Conservation (phyloP, 1,139 yeast species). For the Geotrichum restrictum region DNA sequence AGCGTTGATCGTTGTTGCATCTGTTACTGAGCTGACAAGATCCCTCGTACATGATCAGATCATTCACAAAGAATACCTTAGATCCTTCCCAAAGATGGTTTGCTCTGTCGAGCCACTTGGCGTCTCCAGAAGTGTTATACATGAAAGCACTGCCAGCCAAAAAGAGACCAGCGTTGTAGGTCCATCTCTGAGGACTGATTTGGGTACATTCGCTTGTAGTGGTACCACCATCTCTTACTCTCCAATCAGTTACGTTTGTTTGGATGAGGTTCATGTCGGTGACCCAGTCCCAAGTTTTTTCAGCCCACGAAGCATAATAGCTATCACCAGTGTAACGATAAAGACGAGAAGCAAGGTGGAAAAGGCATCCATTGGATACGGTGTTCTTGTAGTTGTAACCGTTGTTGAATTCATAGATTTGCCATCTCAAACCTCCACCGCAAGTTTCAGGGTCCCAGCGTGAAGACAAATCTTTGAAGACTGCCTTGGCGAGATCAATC, state of each 20-base stretch:
- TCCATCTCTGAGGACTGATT: conserved; percentile 67
- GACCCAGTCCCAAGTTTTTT: conserved; percentile 80
- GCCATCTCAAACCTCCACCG: conserved; percentile 94
- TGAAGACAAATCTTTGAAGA: conserved; percentile 81
- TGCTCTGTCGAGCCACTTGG: conserved; percentile 59
- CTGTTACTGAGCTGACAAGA: conserved; percentile 62
- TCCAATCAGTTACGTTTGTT: conserved; percentile 40
- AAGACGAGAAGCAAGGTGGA: conserved; percentile 81
- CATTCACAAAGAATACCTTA: conserved; percentile 53
- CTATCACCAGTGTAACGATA: conserved; percentile 73
- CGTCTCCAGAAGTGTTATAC: conserved; percentile 67
- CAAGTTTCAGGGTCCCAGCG: conserved; percentile 79
- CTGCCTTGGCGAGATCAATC: conserved; percentile 71
- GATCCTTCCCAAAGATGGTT: conserved; percentile 44
- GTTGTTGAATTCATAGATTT: conserved; percentile 88
- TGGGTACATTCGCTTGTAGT: conserved; percentile 58
- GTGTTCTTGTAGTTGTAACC: conserved; percentile 92
- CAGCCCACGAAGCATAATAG: conserved; percentile 79
- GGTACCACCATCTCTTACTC: conserved; percentile 73
- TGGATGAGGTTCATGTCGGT: conserved; percentile 53
- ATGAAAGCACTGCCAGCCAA: conserved; percentile 79
- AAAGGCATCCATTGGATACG: conserved; percentile 85
- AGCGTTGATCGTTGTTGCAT: conserved; percentile 86
- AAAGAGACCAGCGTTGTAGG: conserved; percentile 81
- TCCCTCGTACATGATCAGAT: conserved; percentile 66